Evolutionary conservation across 2,329 filamentous ascomycete species (phyloP), one percentile per base, ranked within the genome.

Genomic region (Penicillium freii): DNA sequence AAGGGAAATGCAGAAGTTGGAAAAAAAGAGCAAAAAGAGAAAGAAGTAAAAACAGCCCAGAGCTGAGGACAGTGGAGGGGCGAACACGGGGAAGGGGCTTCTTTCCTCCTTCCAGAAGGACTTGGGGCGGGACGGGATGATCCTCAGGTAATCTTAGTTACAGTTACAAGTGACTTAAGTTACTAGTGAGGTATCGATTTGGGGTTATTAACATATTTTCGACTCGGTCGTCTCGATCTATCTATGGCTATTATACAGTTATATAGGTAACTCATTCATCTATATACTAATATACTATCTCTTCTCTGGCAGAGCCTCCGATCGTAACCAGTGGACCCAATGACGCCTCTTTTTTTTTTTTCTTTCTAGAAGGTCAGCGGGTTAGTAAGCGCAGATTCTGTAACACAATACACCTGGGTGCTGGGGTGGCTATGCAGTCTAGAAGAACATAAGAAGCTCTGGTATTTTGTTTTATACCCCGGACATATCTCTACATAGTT

Each of bases 301-400:
- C 38, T 46, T 49, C 25, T 49, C 40, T 29, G 17, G 49, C 51
- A 61, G 61, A 65, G 59, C 62, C 59, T 63, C 47, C 60, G 51
- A 63, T 64, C 56, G 57, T 45, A 39, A 33, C 21, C 47, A 47
- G 63, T 63, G 61, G 63, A 49, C 48, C 59, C 61, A 52, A 59
- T 62, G 56, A 62, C 56, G 63, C 62, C 61, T 59, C 42, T 51
- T 48, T 53, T 39, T n/a, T n/a, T 46, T 55, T 47, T 62, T 63
- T 61, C 45, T 58, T 66, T 67, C 62, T 67, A 65, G 65, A 67
- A 67, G 64, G 58, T 39, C 60, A 60, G 62, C 54, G 25, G 31
- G 47, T 66, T 59, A 65, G 39, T 64, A 48, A 66, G 50, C 56
- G 17, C 31, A 33, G 53, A 48, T 54, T 56, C 48, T 27, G 48